A percentile compares a stretch with the other conserved stretches of the same genome.
These are phyloP conservation scores for Eucalyptus cloeziana DNA, from an alignment of 345 rosid genomes.

Conservation along the genomic window DNA sequence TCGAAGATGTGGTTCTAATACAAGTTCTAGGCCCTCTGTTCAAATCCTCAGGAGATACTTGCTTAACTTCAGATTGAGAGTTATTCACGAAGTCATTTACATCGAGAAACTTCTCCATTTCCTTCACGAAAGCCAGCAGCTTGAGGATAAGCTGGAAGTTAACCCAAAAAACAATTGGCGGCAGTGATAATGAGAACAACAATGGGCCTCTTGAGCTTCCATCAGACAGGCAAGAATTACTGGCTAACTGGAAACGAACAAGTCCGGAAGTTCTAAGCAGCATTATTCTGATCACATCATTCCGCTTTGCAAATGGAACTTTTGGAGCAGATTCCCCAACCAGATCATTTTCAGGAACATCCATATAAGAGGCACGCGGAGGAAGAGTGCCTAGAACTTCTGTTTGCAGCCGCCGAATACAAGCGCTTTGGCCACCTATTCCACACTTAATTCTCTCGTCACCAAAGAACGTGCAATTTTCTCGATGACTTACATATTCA, in stretches of 20 bases:
- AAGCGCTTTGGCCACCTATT: slow-evolving; percentile 11
- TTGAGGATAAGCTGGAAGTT: slow-evolving; percentile 35
- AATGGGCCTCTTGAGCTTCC: slow-evolving; percentile 19
- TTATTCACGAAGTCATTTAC: slow-evolving; percentile 2
- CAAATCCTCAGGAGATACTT: slow-evolving; percentile 1
- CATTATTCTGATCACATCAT: slow-evolving; percentile 33
- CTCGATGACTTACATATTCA: slow-evolving; percentile 25
- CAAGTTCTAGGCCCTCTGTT: slow-evolving; percentile 8
- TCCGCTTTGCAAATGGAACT: slow-evolving; percentile 18
- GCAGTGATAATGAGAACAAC: slow-evolving; percentile 54
- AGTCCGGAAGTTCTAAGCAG: slow-evolving; percentile 53
- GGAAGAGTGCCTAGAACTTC: slow-evolving; percentile 63
- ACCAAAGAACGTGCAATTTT: slow-evolving; percentile 4
- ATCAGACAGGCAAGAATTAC: slow-evolving; percentile 20
- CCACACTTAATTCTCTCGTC: background rate
- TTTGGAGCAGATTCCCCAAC: slow-evolving; percentile 15
- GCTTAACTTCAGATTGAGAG: slow-evolving; percentile 5
- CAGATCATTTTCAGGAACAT: slow-evolving; percentile 14
- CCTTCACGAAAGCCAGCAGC: slow-evolving; percentile 44
- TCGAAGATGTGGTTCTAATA: slow-evolving; percentile 15
- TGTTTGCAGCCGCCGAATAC: slow-evolving; percentile 42
- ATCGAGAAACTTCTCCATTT: slow-evolving; percentile 27
- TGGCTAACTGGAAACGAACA: slow-evolving; percentile 25
- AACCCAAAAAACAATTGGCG: slow-evolving; percentile 62
- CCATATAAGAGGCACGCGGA: slow-evolving; percentile 13